Conservation (phyloP, 2,329 filamentous ascomycete species). For the Stachybotrys elegans region DNA sequence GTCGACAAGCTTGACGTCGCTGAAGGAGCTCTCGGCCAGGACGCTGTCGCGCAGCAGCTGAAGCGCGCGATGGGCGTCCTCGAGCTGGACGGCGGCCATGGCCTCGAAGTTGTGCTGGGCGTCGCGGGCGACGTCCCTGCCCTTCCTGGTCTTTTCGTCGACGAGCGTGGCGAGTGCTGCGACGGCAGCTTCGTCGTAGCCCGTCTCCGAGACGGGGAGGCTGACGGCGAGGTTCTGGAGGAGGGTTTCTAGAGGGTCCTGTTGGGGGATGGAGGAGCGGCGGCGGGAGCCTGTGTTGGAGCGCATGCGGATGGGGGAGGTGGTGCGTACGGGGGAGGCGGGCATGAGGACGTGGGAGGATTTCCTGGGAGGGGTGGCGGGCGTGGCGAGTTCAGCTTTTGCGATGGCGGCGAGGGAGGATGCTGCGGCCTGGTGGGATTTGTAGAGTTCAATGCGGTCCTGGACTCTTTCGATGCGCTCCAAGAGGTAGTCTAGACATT, state of each 20-base stretch:
- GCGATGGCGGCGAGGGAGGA: conserved; percentile 35
- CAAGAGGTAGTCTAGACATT: conserved; percentile 47
- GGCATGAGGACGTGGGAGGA: conserved; percentile 17
- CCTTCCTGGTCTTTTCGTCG: conserved; percentile 35
- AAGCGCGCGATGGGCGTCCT: conserved; percentile 42
- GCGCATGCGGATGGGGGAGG: conserved; percentile 30
- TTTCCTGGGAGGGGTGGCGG: conserved; percentile 14
- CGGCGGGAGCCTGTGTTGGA: conserved; percentile 25
- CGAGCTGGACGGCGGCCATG: conserved; percentile 33
- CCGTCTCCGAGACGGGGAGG: conserved; percentile 27
- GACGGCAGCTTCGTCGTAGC: conserved; percentile 16
- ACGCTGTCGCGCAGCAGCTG: conserved; percentile 46
- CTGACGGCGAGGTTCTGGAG: conserved; percentile 41
- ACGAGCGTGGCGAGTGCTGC: conserved; percentile 29
- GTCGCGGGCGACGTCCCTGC: conserved; percentile 36
- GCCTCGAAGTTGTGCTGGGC: conserved; percentile 48
- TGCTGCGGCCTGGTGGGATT: conserved; percentile 39
- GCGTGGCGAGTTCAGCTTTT: conserved; percentile 35
- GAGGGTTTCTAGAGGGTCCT: conserved; percentile 40
- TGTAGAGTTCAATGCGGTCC: conserved; percentile 35
- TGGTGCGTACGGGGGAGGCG: conserved; percentile 28
- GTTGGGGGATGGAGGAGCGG: conserved; percentile 31
- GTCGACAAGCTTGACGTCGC: conserved; percentile 44
- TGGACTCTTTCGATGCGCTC: conserved; percentile 39
- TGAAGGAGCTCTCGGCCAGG: conserved; percentile 46